A percentile compares a stretch with the other conserved stretches of the same genome.
Evolutionary conservation across 106 monocot genomes (phyloP).

Genomic region (Phalaenopsis aphrodite): DNA sequence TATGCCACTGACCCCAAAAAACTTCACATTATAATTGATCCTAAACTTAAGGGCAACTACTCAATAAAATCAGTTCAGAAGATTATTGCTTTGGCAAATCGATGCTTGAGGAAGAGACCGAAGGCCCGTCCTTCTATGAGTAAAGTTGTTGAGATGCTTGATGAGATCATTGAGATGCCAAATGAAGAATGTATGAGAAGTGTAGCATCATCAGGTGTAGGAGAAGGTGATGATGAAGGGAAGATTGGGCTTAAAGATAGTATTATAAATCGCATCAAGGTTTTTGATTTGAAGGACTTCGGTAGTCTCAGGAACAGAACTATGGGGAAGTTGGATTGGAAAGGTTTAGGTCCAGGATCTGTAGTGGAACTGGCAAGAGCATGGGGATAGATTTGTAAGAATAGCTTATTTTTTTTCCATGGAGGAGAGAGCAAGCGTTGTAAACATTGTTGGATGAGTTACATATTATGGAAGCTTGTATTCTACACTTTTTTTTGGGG

Average conservation of each 20-base stretch:
- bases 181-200: background rate
- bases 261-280: no score
- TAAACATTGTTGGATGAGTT: no score
- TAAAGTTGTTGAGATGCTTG: constrained; percentile 40
- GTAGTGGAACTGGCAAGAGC: constrained; percentile 11
- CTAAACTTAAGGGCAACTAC: constrained; percentile 34
- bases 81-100: constrained; percentile 37
- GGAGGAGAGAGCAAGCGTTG: no score
- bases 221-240: constrained; percentile 4
- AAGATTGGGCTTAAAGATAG: constrained; percentile 2
- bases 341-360: constrained; percentile 15
- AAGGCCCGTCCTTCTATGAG: constrained; percentile 54
- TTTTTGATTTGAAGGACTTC: no score
- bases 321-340: constrained; percentile 11
- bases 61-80: constrained; percentile 33
- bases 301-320: no score
- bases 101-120: constrained; percentile 47
- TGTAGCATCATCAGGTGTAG: background rate
- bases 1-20: constrained; percentile 31
- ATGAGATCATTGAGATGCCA: constrained; percentile 29
- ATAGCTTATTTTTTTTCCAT: no score
- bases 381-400: constrained; percentile 10
- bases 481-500: no score
- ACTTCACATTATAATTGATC: constrained; percentile 41
- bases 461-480: no score